These are phyloP conservation scores for Paramecium bursaria DNA, from an alignment of 73 alveolate genomes.

Conservation along the genomic window DNA sequence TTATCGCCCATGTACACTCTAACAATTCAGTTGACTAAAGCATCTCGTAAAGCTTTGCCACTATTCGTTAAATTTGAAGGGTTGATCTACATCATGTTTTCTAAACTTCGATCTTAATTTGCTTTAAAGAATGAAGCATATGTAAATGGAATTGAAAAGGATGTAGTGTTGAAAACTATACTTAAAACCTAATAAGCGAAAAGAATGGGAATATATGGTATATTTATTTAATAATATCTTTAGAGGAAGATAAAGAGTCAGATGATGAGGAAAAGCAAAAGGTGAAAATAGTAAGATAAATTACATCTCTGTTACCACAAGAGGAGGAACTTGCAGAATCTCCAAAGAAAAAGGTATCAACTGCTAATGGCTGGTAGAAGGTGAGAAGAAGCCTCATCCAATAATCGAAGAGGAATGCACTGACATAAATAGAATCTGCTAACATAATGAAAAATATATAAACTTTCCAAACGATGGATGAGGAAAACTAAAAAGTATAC, in stretches of 20 bases:
- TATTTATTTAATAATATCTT: not conserved
- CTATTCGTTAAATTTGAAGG: conserved; percentile 58
- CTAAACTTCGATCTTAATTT: not conserved
- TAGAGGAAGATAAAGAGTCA: conserved; percentile 59
- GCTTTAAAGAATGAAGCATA: not conserved
- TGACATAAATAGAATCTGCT: not conserved
- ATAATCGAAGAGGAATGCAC: conserved; percentile 7
- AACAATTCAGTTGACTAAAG: not conserved
- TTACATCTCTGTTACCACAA: conserved; percentile 24
- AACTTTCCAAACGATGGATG: conserved; percentile 37
- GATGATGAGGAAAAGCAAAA: conserved; percentile 50
- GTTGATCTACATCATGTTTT: conserved; percentile 9
- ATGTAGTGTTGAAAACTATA: conserved; percentile 9
- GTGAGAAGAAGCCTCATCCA: no score
- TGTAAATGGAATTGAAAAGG: not conserved
- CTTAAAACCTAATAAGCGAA: conserved; percentile 37
- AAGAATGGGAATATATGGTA: conserved; percentile 28
- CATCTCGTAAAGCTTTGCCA: conserved; percentile 30
- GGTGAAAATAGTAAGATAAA: no score
- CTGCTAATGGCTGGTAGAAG: conserved; percentile 51
- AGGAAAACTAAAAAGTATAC: not conserved
- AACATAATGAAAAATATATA: conserved; percentile 20
- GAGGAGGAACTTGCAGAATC: not conserved
- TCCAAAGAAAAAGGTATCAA: not conserved
- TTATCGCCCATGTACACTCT: conserved; percentile 56